Conservation (phyloP, 352 stramenopile species). For the Phytophthora aleatoria region DNA sequence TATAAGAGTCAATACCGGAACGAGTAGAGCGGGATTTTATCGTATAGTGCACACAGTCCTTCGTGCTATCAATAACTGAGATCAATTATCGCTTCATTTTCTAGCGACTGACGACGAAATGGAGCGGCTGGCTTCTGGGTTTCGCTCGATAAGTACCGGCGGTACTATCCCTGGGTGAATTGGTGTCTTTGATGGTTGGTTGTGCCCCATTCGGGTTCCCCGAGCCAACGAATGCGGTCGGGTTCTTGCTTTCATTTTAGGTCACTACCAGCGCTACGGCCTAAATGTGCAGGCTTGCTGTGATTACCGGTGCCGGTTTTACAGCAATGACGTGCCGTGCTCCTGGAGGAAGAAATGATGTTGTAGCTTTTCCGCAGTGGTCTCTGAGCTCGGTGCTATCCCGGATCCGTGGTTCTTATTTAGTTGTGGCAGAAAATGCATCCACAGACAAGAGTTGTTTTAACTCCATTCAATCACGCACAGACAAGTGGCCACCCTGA, state of each 20-base stretch:
- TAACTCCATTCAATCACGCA: constrained; percentile 1
- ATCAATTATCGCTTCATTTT: not conserved
- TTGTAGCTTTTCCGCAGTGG: constrained; percentile 5
- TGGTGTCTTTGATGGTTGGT: constrained; percentile 12
- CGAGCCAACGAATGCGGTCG: not conserved
- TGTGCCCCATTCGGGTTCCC: constrained; percentile 9
- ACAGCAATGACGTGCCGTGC: constrained; percentile 4
- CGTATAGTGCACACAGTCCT: constrained; percentile 6
- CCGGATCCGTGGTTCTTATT: not conserved
- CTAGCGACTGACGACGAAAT: not conserved
- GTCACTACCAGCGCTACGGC: constrained; percentile 15
- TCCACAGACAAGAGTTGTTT: not conserved
- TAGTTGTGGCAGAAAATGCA: constrained; percentile 2
- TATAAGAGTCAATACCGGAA: constrained; percentile 9
- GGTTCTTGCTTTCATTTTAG: constrained; percentile 11
- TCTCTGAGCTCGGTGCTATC: not conserved
- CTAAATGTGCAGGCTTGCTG: constrained; percentile 11
- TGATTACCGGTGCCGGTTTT: not conserved
- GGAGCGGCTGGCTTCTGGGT: not conserved
- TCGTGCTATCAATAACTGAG: not conserved
- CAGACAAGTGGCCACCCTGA: not conserved
- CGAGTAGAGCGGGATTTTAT: constrained; percentile 6
- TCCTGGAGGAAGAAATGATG: constrained; percentile 16
- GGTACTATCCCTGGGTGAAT: constrained; percentile 5
- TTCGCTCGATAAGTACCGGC: not conserved